Evolutionary conservation across 192 early-diverging fungal genomes (phyloP).

Genomic region (Backusella tuberculispora): DNA sequence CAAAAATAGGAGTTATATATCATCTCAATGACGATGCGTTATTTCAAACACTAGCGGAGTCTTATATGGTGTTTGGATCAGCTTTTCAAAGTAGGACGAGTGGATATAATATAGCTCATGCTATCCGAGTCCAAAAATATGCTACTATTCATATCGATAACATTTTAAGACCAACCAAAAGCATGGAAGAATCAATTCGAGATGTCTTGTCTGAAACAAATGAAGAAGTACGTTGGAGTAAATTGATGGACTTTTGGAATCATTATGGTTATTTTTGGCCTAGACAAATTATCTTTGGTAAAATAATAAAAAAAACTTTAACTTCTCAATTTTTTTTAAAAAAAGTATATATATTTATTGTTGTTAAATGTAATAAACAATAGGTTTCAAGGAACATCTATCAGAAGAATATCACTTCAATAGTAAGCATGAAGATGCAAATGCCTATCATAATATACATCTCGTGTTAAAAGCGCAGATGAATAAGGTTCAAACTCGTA

Average conservation of each 20-base stretch:
- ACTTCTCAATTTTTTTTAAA: too few species aligned
- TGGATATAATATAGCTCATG: background rate
- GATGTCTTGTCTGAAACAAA: background rate
- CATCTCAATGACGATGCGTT: background rate
- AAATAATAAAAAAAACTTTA: background rate
- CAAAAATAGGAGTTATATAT: constrained; percentile 7
- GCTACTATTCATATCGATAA: constrained; percentile 17
- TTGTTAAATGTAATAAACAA: background rate
- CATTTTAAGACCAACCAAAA: constrained; percentile 18
- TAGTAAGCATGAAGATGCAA: background rate
- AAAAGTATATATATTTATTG: too few species aligned
- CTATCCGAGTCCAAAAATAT: background rate
- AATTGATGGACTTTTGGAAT: constrained; percentile 10
- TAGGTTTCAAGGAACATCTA: background rate
- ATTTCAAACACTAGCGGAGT: constrained; percentile 11
- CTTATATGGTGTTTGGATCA: constrained; percentile 19
- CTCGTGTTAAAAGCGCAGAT: background rate
- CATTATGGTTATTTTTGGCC: constrained; percentile 29
- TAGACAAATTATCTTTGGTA: constrained; percentile 17
- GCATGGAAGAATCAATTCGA: background rate
- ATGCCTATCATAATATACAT: background rate
- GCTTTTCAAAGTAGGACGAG: background rate
- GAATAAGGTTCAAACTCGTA: background rate
- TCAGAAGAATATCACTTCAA: background rate
- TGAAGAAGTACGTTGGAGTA: background rate